Evolutionary conservation across 352 stramenopile species (phyloP), one percentile per base, ranked within the genome.

Genomic region (Aphanomyces invadans): DNA sequence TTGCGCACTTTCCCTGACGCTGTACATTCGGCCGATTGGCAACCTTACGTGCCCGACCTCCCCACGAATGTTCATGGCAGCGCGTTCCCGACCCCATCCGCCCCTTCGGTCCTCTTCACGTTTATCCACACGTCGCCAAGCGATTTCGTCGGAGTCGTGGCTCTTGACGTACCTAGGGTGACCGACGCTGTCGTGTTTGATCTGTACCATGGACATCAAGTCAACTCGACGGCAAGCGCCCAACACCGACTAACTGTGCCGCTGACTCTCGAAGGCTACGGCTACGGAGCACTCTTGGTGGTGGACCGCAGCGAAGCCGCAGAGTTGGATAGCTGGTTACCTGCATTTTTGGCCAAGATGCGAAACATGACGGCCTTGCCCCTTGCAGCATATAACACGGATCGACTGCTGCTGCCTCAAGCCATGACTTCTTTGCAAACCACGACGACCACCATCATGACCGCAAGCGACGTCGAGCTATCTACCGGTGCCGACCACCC

Each of bases 231-330:
- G 57, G 51, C 29, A 25, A 60, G 68, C 19, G 54, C 29, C 4
- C 49, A 32, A 10, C 11, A 21, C 29, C 17, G 12, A 31, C 1
- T 26, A 52, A 76, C 23, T 65, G 73, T 74, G 33, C 52, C 71
- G 2, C 36, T 88, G 1, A 46, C 46, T 1, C 52, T 93, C 3
- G 82, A 91, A 44, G 74, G 78, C 2, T 76, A 74, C 29, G 83
- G 72, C n/a, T 89, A 90, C 72, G 79, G 77, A 11, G 80, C 85
- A 0, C 71, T 92, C 10, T 59, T 77, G 25, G 62, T 77, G 11
- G 68, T 56, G n/a, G 31, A 36, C 74, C 74, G 68, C 38, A 69
- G 23, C 66, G 72, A 49, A 52, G 61, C 11, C 29, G 46, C 44
- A 25, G 48, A 31, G 0, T 45, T 36, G 39, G 44, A 67, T 7